Evolutionary conservation across 164 flowering plant genomes (phyloP).

Genomic region (Macadamia integrifolia): DNA sequence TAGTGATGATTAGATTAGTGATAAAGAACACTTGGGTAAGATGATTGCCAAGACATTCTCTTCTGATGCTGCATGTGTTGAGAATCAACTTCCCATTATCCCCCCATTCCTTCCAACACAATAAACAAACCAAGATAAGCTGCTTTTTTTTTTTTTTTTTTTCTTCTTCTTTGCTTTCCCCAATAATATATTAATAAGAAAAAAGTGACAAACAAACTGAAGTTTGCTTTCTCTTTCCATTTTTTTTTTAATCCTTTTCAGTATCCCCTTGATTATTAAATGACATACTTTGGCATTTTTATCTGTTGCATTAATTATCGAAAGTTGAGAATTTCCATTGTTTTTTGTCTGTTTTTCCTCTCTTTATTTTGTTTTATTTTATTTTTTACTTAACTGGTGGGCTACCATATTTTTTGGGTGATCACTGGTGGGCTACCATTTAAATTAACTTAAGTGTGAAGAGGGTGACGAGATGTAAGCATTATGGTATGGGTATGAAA

Average conservation of each 20-base stretch:
- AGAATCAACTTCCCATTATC: conserved; percentile 45
- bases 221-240: conserved; percentile 11
- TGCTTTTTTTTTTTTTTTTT: background rate
- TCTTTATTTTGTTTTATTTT: background rate
- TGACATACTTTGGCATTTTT: conserved; percentile 11
- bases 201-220: conserved; percentile 1
- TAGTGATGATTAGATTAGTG: conserved; percentile 41
- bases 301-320: conserved; percentile 4
- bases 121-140: conserved; percentile 11
- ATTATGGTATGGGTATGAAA: conserved; percentile 28
- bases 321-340: background rate
- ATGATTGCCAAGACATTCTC: conserved; percentile 50
- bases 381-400: background rate
- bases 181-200: conserved; percentile 15
- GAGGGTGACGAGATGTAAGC: conserved; percentile 26
- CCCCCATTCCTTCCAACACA: conserved; percentile 26
- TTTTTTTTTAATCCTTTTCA: background rate
- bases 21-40: conserved; percentile 37
- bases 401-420: too few species aligned
- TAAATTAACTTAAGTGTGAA: background rate
- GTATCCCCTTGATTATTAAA: background rate
- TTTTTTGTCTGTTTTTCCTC: background rate
- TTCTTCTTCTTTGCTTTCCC: background rate
- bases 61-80: conserved; percentile 48
- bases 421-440: conserved; percentile 4